Conservation (phyloP, 2,329 filamentous ascomycete species). For the Allantophomopsis cytisporea region DNA sequence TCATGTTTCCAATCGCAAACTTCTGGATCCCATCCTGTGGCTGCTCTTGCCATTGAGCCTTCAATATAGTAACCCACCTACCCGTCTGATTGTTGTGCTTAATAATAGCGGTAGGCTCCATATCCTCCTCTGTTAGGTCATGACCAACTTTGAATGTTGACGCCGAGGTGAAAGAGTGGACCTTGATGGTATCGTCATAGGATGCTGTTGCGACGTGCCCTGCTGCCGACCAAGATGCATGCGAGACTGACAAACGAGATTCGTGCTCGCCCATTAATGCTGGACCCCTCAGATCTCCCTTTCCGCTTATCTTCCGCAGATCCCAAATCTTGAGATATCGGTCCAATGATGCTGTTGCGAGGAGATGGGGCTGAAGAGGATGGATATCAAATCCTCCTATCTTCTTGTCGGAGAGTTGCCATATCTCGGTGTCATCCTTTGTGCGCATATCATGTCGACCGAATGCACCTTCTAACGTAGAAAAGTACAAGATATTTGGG, state of each 20-base stretch:
- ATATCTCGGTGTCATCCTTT: slow-evolving; percentile 44
- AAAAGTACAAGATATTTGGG: slow-evolving; percentile 69
- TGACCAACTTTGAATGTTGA: slow-evolving; percentile 43
- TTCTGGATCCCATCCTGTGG: slow-evolving; percentile 72
- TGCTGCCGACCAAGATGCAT: slow-evolving; percentile 76
- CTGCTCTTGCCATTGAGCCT: slow-evolving; percentile 75
- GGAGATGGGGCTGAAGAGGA: slow-evolving; percentile 64
- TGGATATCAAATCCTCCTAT: slow-evolving; percentile 88
- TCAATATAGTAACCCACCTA: slow-evolving; percentile 76
- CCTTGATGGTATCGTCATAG: slow-evolving; percentile 91
- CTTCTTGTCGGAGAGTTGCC: slow-evolving; percentile 77
- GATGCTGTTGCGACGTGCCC: slow-evolving; percentile 84
- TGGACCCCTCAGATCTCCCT: slow-evolving; percentile 45
- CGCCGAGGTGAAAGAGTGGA: slow-evolving; percentile 63
- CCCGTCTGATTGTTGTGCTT: slow-evolving; percentile 94
- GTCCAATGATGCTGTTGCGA: slow-evolving; percentile 84
- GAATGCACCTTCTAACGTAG: slow-evolving; percentile 69
- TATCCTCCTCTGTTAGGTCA: slow-evolving; percentile 42
- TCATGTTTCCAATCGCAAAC: slow-evolving; percentile 94
- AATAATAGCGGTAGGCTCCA: slow-evolving; percentile 57
- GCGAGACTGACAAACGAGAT: slow-evolving; percentile 75
- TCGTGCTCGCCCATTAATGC: slow-evolving; percentile 67
- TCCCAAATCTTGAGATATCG: slow-evolving; percentile 90
- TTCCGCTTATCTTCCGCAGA: slow-evolving; percentile 60
- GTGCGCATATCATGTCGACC: slow-evolving; percentile 70